These are phyloP conservation scores for Coemansia sp. DNA, from an alignment of 192 early-diverging fungal genomes.

Conservation along the genomic window DNA sequence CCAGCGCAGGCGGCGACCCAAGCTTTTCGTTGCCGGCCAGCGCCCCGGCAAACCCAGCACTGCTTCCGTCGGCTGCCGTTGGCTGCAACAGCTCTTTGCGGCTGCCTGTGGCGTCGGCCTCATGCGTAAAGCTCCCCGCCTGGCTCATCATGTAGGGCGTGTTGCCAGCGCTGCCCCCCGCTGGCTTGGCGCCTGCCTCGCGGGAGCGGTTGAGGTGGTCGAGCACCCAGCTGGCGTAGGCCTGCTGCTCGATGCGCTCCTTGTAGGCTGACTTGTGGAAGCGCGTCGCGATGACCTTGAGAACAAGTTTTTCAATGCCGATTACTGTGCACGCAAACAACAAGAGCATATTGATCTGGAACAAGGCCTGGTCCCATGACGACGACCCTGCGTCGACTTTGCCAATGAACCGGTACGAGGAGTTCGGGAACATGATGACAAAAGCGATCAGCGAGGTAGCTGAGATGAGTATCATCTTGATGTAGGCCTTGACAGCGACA, in stretches of 20 bases:
- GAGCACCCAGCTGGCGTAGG: constrained; percentile 60
- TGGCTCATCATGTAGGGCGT: constrained; percentile 22
- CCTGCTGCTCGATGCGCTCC: constrained; percentile 59
- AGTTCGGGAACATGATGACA: constrained; percentile 54
- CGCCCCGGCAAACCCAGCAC: neutral
- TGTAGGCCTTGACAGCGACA: constrained; percentile 54
- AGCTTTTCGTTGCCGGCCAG: neutral
- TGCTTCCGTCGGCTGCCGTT: neutral
- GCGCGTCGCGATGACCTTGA: constrained; percentile 62
- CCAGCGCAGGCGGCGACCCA: constrained; percentile 26
- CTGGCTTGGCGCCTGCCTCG: constrained; percentile 13
- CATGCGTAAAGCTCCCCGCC: constrained; percentile 16
- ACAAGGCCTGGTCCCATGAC: constrained; percentile 54
- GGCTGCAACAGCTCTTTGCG: constrained; percentile 33
- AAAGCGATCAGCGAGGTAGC: constrained; percentile 54
- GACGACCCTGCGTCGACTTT: constrained; percentile 31
- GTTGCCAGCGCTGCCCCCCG: constrained; percentile 4
- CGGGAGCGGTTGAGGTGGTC: constrained; percentile 58
- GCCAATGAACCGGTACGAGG: constrained; percentile 49
- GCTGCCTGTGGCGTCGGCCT: constrained; percentile 22
- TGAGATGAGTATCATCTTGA: constrained; percentile 57
- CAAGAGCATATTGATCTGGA: constrained; percentile 55
- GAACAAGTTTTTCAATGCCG: constrained; percentile 59
- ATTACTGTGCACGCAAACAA: constrained; percentile 54
- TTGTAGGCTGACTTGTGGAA: constrained; percentile 66